Evolutionary conservation across 495 filamentous ascomycete genomes (phyloP), one percentile per base, ranked within the genome.

Genomic region (Xylaria flabelliformis): DNA sequence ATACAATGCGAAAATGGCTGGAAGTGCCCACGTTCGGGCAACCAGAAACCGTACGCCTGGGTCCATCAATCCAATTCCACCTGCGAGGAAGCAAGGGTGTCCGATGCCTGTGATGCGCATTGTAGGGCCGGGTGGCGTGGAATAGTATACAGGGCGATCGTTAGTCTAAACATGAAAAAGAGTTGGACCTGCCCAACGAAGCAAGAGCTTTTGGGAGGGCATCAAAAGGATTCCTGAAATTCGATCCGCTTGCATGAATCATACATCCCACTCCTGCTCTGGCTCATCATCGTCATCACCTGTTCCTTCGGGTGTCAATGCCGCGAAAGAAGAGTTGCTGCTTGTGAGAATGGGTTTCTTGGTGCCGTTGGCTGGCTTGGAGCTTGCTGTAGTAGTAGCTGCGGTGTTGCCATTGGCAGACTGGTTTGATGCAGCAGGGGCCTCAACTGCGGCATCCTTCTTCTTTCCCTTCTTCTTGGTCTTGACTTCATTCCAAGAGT

Each of bases 401-500:
- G 70, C 74, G 39, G 70, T 71, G 32, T 46, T 46, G n/a, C 76
- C 70, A 73, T 79, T 81, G 17, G 70, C 5, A 26, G 62, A 29
- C 50, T 72, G 62, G 29, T 8, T 61, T 46, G 70, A 61, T 15
- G 63, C 1, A 50, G 53, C 15, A 66, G 51, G 12, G 29, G 26
- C 12, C 59, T 83, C 81, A 32, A 64, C 46, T 2, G 79, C 58
- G 26, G 71, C 69, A 39, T 80, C 78, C 70, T 80, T 79, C 82
- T 82, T 87, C 81, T 85, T 85, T 62, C 78, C 77, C 79, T 81
- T 82, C 79, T 78, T 85, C 81, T 95, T 95, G 72, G 89, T 92
- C 63, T 87, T 85, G 63, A 95, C 92, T 26, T 92, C 94, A 71
- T 84, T 93, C 92, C 93, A 94, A 42, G 88, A 88, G 68, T 91